Base-by-base conservation (phyloP, 2,329 filamentous ascomycete species). In the Diaporthe sp. region DNA sequence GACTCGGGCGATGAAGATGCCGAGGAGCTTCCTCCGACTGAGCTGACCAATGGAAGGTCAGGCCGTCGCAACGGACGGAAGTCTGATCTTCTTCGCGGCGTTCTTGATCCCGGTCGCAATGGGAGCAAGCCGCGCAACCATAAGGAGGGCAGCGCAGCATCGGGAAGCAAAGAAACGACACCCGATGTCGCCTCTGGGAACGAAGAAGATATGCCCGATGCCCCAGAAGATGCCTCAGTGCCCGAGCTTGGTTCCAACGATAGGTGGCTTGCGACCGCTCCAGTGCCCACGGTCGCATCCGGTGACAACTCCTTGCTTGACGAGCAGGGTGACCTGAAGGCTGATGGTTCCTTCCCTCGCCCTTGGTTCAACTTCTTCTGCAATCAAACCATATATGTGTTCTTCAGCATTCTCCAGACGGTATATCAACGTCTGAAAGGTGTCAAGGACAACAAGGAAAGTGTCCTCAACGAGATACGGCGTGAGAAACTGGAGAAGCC, bases 321-420 rank as follows among this genome's bases (percentile, higher is more conserved):
- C 81, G 89, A 86, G 53, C 91, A 90, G 79, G 91, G 89, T 81
- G 92, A 89, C 84, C 90, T 90, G 80, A 96, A 90, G 87, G 94
- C 85, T 76, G 95, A 98, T 77, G 94, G 95, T 71, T 92, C 94
- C 75, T 98, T 97, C 84, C 89, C 90, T 79, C 94, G 96, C 62
- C 92, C 92, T 15, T 92, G 91, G 84, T 98, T 95, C 87, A 96
- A 96, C 82, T 92, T 98, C 82, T 99, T 97, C 86, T 93, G 93
- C 83, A 98, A 98, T 83, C 91, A 95, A 80, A 95, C 94, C 4
- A 93, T 99, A 76, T 98, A 95, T 82, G 96, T 97, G 84, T 98
- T 99, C 88, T 94, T 99, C 87, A 94, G 94, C 79, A 93, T 98
- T 77, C 97, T 99, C 83, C 92, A 98, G 82, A 94, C 94, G n/a